Percentiles rank a stretch among this genome's conserved stretches.
phyloP scores from a whole-genome alignment of 2,329 filamentous ascomycete species.

The Xylariaceae sp. region DNA sequence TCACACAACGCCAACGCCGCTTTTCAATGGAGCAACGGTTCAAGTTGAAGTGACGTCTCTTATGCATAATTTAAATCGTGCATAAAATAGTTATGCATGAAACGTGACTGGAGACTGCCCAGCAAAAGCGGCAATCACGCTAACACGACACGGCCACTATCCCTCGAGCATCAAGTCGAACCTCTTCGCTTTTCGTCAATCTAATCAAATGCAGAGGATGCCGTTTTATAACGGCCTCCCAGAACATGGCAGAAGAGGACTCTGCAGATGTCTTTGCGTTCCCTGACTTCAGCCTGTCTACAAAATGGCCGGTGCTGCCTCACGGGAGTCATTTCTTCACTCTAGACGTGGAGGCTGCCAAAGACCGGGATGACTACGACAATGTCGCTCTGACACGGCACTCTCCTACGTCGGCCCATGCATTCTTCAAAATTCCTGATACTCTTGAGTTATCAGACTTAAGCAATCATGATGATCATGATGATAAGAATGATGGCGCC shows the following conservation, averaged over 20 bases:
- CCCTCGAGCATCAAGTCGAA: too few species aligned
- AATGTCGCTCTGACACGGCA: constrained; percentile 10
- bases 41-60: too few species aligned
- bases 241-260: constrained; percentile 40
- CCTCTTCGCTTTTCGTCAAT: not conserved
- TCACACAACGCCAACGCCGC: too few species aligned
- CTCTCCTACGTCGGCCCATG: constrained; percentile 24
- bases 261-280: constrained; percentile 58
- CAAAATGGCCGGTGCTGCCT: constrained; percentile 44
- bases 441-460: constrained; percentile 22
- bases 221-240: constrained; percentile 2
- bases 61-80: too few species aligned
- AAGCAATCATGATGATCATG: constrained; percentile 12
- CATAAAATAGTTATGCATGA: too few species aligned
- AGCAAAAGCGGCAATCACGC: too few species aligned
- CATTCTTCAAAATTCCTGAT: constrained; percentile 44
- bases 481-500: constrained; percentile 8
- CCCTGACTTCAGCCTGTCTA: constrained; percentile 56
- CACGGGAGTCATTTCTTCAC: constrained; percentile 42
- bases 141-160: too few species aligned
- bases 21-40: too few species aligned
- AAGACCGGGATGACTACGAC: constrained; percentile 3
- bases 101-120: too few species aligned
- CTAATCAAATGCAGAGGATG: constrained; percentile 18
- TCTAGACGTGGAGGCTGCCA: constrained; percentile 35